Conservation (phyloP, 768 basidiomycete species). For the Kwoniella dejecticola region DNA sequence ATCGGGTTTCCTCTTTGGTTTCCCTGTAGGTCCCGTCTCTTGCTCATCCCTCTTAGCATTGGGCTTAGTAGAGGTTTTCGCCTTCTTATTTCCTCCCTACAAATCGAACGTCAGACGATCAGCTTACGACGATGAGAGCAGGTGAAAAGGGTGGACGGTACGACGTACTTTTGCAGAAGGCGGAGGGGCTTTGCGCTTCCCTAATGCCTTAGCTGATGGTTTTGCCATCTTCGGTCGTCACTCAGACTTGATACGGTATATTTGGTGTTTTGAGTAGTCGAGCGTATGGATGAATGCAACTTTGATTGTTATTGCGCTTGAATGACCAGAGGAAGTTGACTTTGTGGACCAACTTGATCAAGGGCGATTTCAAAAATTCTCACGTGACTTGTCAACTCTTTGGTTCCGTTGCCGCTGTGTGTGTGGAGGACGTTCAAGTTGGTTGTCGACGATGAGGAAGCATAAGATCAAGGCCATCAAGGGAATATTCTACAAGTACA, state of each 20-base stretch:
- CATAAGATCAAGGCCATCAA: too few species aligned
- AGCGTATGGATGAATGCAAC: neutral
- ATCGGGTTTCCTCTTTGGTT: constrained; percentile 44
- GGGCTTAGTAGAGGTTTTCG: constrained; percentile 10
- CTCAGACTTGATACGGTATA: too few species aligned
- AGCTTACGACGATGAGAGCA: neutral
- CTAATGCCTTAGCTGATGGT: constrained; percentile 31
- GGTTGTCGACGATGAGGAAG: too few species aligned
- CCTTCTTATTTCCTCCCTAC: constrained; percentile 11
- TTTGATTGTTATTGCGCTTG: too few species aligned
- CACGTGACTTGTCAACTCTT: constrained; percentile 15
- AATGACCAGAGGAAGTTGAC: too few species aligned
- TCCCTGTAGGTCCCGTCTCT: constrained; percentile 36
- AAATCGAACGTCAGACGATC: neutral
- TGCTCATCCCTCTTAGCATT: constrained; percentile 13
- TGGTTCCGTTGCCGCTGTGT: constrained; percentile 9
- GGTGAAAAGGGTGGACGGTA: neutral
- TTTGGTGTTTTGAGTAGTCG: neutral
- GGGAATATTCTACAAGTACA: too few species aligned
- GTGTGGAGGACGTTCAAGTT: neutral
- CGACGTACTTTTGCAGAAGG: constrained; percentile 25
- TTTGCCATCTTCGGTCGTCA: constrained; percentile 27
- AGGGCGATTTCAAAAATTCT: constrained; percentile 19
- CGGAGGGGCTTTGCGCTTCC: constrained; percentile 40
- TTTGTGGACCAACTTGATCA: too few species aligned